Percentiles rank a stretch among this genome's conserved stretches.
These are phyloP conservation scores for Solanum verrucosum DNA, from an alignment of 257 asterid species.

Conservation along the genomic window DNA sequence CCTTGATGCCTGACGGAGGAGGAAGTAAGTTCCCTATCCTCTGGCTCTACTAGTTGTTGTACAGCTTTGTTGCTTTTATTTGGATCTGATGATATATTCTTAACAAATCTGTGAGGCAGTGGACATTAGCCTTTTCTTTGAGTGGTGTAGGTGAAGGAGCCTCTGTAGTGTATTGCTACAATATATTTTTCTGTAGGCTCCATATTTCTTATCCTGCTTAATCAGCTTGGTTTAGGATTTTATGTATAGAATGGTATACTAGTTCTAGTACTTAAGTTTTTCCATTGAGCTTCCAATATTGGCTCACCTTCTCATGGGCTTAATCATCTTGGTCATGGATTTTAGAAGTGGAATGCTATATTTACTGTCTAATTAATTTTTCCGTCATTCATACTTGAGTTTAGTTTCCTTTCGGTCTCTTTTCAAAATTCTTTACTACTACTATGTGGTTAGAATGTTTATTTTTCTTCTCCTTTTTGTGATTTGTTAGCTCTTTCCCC, in stretches of 20 bases:
- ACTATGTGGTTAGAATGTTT: neutral
- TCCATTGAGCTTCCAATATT: neutral
- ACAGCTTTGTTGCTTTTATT: neutral
- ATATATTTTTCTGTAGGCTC: neutral
- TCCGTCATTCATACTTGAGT: neutral
- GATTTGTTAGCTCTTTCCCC: neutral
- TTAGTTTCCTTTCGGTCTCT: neutral
- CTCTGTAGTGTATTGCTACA: neutral
- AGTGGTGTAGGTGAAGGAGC: neutral
- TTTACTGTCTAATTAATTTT: neutral
- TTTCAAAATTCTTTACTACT: neutral
- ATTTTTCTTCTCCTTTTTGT: neutral
- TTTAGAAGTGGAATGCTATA: neutral
- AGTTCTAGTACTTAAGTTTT: neutral
- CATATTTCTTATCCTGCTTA: neutral
- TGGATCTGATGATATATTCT: neutral
- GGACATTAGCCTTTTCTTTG: neutral
- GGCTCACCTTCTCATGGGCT: neutral
- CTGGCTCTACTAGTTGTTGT: neutral
- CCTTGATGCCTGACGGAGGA: constrained; percentile 77
- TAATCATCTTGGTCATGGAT: neutral
- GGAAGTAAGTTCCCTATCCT: constrained; percentile 63
- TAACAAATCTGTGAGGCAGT: neutral
- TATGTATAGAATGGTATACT: neutral
- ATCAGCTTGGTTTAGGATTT: neutral